These are phyloP conservation scores for Fusarium sp. DNA, from an alignment of 2,329 filamentous ascomycete genomes.

Conservation along the genomic window DNA sequence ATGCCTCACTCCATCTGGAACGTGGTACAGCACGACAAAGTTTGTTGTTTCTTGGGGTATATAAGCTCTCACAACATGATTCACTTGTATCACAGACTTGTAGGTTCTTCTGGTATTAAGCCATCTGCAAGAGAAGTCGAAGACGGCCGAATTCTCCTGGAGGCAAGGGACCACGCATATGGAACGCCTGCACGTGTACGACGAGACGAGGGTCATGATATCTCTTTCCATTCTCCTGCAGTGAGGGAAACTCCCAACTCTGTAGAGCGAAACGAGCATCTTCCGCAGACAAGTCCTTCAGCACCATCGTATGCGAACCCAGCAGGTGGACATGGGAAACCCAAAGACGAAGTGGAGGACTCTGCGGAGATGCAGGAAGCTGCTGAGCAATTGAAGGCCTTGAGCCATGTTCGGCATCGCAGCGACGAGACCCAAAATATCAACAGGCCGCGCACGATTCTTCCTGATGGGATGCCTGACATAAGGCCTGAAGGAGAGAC, in stretches of 20 bases:
- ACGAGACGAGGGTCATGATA: constrained; percentile 44
- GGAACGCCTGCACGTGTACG: constrained; percentile 45
- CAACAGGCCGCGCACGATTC: constrained; percentile 49
- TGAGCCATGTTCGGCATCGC: constrained; percentile 69
- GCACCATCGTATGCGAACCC: constrained; percentile 33
- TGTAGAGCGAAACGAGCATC: constrained; percentile 38
- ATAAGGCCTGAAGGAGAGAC: constrained; percentile 49
- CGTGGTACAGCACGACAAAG: constrained; percentile 71
- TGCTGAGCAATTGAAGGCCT: constrained; percentile 71
- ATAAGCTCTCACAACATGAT: constrained; percentile 75
- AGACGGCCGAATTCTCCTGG: constrained; percentile 65
- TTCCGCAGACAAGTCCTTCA: constrained; percentile 44
- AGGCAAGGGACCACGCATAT: constrained; percentile 59
- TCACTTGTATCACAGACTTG: constrained; percentile 67
- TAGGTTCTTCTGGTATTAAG: constrained; percentile 56
- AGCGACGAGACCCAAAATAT: constrained; percentile 55
- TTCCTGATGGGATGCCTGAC: constrained; percentile 52
- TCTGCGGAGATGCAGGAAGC: constrained; percentile 76
- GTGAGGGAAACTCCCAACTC: constrained; percentile 37
- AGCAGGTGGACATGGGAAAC: constrained; percentile 38
- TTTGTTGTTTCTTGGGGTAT: constrained; percentile 72
- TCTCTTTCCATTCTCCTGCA: constrained; percentile 35
- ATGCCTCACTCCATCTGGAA: constrained; percentile 73
- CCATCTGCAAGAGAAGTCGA: constrained; percentile 64
- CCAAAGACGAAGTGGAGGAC: constrained; percentile 59